phyloP scores from a whole-genome alignment of 148 eudicot genomes.

The Camellia sinensis region DNA sequence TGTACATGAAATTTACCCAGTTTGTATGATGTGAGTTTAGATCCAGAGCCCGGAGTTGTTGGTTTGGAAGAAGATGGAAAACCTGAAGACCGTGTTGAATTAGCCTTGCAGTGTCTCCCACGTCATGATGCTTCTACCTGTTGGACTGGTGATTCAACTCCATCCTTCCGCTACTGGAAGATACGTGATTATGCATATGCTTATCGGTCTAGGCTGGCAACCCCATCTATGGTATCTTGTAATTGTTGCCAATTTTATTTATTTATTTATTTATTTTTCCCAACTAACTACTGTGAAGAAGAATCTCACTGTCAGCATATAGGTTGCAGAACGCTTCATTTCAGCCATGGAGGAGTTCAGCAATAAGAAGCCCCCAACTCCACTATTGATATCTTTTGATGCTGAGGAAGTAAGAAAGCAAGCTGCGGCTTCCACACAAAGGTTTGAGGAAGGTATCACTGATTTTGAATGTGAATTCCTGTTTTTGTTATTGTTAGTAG shows the following conservation, averaged over 20 bases:
- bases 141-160: slow-evolving; percentile 46
- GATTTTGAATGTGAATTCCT: background rate
- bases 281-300: background rate
- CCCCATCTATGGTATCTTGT: slow-evolving; percentile 69
- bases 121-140: slow-evolving; percentile 54
- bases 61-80: slow-evolving; percentile 66
- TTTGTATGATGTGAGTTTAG: slow-evolving; percentile 38
- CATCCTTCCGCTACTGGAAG: slow-evolving; percentile 83
- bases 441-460: slow-evolving; percentile 81
- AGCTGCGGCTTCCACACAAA: slow-evolving; percentile 86
- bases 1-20: slow-evolving; percentile 8
- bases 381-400: slow-evolving; percentile 72
- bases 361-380: slow-evolving; percentile 61
- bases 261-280: too few species aligned
- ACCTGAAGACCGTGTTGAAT: slow-evolving; percentile 71
- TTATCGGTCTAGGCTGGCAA: slow-evolving; percentile 67
- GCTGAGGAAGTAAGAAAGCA: slow-evolving; percentile 81
- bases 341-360: slow-evolving; percentile 80
- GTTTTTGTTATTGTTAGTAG: background rate
- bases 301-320: slow-evolving; percentile 9
- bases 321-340: slow-evolving; percentile 89
- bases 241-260: background rate
- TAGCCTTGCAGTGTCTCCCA: slow-evolving; percentile 71
- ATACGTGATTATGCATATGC: slow-evolving; percentile 93
- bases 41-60: slow-evolving; percentile 56